These are phyloP conservation scores for Asterophora lycoperdoides DNA, from an alignment of 768 basidiomycete species.

Conservation along the genomic window DNA sequence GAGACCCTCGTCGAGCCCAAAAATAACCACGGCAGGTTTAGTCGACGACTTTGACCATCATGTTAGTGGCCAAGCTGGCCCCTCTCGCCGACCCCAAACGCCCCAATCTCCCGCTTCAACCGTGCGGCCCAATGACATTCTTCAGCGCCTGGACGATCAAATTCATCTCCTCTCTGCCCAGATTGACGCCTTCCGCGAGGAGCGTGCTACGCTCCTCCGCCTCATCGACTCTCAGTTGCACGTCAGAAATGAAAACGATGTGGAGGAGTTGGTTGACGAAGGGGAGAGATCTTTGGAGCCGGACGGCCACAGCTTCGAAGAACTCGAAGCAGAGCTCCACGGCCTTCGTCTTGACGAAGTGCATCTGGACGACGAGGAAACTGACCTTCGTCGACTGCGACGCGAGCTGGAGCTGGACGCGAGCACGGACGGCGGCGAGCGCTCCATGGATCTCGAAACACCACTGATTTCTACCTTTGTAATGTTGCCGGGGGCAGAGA, in stretches of 20 bases:
- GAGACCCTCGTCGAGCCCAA: neutral
- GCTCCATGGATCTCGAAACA: conserved; percentile 18
- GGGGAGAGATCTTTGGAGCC: neutral
- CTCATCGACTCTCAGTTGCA: conserved; percentile 11
- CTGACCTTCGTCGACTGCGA: neutral
- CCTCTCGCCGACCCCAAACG: neutral
- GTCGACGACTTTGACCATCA: neutral
- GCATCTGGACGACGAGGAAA: too few relatives aligned
- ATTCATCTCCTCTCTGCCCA: conserved; percentile 26
- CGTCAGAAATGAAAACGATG: neutral
- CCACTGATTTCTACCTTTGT: conserved; percentile 8
- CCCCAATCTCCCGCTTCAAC: neutral
- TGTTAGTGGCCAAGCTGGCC: neutral
- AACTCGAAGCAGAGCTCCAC: neutral
- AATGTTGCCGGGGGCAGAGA: neutral
- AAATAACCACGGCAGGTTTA: neutral
- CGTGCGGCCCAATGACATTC: neutral
- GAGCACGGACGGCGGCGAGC: conserved; percentile 14
- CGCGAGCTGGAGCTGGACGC: neutral
- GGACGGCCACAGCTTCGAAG: too few relatives aligned
- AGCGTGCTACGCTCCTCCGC: conserved; percentile 22
- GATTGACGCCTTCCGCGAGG: conserved; percentile 29
- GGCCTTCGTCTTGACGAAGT: neutral
- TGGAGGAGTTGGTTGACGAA: neutral
- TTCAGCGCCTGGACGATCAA: conserved; percentile 26